These are phyloP conservation scores for Geranomyces variabilis DNA, from an alignment of 192 early-diverging fungal genomes.

Conservation along the genomic window DNA sequence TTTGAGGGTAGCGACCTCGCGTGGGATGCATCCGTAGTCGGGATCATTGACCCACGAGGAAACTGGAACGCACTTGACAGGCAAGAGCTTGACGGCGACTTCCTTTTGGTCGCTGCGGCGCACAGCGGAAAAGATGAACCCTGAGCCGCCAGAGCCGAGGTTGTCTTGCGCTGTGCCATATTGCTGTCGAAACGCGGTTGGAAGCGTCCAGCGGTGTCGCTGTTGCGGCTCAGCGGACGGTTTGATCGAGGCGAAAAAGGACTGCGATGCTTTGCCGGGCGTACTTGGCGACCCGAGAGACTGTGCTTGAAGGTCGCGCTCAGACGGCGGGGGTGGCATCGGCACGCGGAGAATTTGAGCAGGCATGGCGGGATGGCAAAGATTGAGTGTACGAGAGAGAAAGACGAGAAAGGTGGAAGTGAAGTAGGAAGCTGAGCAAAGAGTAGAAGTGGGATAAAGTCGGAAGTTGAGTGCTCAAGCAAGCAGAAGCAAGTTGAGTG, in stretches of 20 bases:
- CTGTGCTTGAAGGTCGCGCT: too few species aligned
- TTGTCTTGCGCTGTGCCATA: constrained; percentile 52
- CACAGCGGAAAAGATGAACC: constrained; percentile 66
- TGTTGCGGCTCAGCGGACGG: neutral
- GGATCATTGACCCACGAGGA: constrained; percentile 57
- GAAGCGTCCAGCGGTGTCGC: constrained; percentile 19
- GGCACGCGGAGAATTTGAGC: too few species aligned
- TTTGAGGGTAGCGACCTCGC: constrained; percentile 66
- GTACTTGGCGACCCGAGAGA: too few species aligned
- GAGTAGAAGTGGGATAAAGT: too few species aligned
- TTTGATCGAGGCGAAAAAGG: neutral
- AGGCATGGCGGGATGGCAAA: too few species aligned
- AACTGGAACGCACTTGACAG: constrained; percentile 56
- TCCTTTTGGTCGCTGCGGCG: constrained; percentile 52
- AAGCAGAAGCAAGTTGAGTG: too few species aligned
- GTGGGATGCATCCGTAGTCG: constrained; percentile 59
- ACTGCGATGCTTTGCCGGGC: too few species aligned
- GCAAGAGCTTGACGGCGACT: constrained; percentile 72
- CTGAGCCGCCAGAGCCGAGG: constrained; percentile 67
- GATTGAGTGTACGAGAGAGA: too few species aligned
- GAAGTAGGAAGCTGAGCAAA: too few species aligned
- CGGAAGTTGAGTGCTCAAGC: too few species aligned
- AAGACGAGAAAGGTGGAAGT: too few species aligned
- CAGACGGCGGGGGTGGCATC: too few species aligned
- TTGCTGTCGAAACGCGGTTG: constrained; percentile 14